Conservation (phyloP, 2,329 filamentous ascomycete genomes). For the Escovopsis weberi region DNA sequence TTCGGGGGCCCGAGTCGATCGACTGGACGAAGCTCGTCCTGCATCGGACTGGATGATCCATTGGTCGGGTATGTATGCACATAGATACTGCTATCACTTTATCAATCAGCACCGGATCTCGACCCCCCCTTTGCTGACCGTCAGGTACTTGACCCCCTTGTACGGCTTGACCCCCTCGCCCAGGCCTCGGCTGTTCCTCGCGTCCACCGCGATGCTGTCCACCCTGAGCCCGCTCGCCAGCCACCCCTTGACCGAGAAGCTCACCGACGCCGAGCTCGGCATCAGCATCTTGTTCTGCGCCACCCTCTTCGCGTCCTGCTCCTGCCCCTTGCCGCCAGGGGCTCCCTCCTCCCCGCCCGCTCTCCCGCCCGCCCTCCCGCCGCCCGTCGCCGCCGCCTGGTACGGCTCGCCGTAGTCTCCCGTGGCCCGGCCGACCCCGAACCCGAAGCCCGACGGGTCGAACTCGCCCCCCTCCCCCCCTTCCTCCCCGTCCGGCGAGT, state of each 20-base stretch:
- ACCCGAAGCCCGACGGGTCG: slow-evolving; percentile 37
- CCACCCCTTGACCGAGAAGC: slow-evolving; percentile 57
- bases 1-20: no score
- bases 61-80: neutral
- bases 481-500: slow-evolving; percentile 33
- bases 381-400: slow-evolving; percentile 24
- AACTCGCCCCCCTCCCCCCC: slow-evolving; percentile 34
- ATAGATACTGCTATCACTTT: neutral
- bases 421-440: no score
- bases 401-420: slow-evolving; percentile 45
- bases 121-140: slow-evolving; percentile 50
- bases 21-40: no score
- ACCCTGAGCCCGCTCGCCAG: slow-evolving; percentile 52
- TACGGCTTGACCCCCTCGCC: slow-evolving; percentile 86
- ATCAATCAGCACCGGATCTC: slow-evolving; percentile 42
- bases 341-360: slow-evolving; percentile 13
- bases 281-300: slow-evolving; percentile 63
- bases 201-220: slow-evolving; percentile 52
- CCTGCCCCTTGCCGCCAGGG: slow-evolving; percentile 9
- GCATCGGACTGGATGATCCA: no score
- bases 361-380: slow-evolving; percentile 17
- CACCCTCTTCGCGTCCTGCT: slow-evolving; percentile 39
- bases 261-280: slow-evolving; percentile 63
- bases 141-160: slow-evolving; percentile 96
- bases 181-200: slow-evolving; percentile 71